Conservation (phyloP, 1,139 yeast species). For the Torulaspora pretoriensis region DNA sequence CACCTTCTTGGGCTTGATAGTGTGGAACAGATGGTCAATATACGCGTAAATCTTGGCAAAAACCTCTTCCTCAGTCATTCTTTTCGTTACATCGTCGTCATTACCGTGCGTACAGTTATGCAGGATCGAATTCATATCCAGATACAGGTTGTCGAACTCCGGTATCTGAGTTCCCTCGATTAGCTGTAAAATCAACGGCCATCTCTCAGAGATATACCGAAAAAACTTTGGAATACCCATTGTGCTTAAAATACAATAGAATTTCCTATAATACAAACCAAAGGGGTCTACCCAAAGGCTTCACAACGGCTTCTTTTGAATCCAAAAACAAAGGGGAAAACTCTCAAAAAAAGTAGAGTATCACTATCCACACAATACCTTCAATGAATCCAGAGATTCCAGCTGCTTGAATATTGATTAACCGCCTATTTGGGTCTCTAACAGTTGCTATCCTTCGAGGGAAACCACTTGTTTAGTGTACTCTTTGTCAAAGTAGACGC, state of each 20-base stretch:
- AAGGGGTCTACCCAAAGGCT: not conserved
- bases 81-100: constrained; percentile 54
- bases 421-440: not conserved
- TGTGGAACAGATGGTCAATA: constrained; percentile 86
- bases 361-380: not conserved
- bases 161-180: constrained; percentile 83
- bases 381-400: not conserved
- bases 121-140: constrained; percentile 96
- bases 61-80: constrained; percentile 86
- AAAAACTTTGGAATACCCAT: constrained; percentile 95
- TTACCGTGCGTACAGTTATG: constrained; percentile 89
- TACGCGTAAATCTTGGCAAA: constrained; percentile 90
- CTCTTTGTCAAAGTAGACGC: not conserved
- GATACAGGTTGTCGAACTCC: constrained; percentile 88
- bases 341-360: not conserved
- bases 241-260: not conserved
- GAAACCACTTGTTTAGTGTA: constrained; percentile 4
- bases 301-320: not conserved
- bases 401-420: not conserved
- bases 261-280: constrained; percentile 4
- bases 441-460: not conserved
- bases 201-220: constrained; percentile 95
- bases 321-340: not conserved
- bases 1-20: constrained; percentile 79
- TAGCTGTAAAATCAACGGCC: constrained; percentile 92